Conservation (phyloP, 371 early-diverging fungal species). For the Lichtheimia ornata region DNA sequence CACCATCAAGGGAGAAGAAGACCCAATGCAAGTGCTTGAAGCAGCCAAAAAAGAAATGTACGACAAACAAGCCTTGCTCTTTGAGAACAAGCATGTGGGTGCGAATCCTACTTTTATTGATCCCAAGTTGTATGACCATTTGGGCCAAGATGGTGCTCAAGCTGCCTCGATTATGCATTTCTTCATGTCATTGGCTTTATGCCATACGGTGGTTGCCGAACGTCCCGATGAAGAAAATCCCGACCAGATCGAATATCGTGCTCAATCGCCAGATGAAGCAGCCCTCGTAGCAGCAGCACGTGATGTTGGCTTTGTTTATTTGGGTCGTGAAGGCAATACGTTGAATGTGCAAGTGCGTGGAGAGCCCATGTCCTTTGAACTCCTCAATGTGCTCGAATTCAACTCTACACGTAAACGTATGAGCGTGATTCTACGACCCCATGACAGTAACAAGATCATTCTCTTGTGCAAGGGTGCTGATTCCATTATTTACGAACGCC, state of each 20-base stretch:
- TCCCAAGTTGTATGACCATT: constrained; percentile 40
- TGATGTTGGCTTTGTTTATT: constrained; percentile 78
- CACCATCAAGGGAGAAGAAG: not conserved
- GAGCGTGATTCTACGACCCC: constrained; percentile 61
- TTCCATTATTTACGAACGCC: constrained; percentile 60
- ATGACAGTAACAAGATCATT: constrained; percentile 57
- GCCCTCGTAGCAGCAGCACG: constrained; percentile 89
- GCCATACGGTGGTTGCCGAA: constrained; percentile 88
- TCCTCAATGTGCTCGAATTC: constrained; percentile 70
- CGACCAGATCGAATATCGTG: constrained; percentile 72
- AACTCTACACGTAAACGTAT: constrained; percentile 72
- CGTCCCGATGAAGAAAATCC: constrained; percentile 45
- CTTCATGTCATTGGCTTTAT: constrained; percentile 83
- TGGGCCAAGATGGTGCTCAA: constrained; percentile 25
- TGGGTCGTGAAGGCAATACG: constrained; percentile 63
- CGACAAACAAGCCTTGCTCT: constrained; percentile 31
- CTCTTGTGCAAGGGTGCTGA: constrained; percentile 85
- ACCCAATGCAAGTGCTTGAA: constrained; percentile 11
- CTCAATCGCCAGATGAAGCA: constrained; percentile 93
- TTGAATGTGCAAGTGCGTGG: constrained; percentile 37
- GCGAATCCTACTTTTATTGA: constrained; percentile 49
- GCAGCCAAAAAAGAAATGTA: constrained; percentile 30
- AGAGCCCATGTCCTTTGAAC: constrained; percentile 35
- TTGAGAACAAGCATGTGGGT: constrained; percentile 36
- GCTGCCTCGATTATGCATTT: constrained; percentile 54